A percentile compares a stretch with the other conserved stretches of the same genome.
phyloP scores from a whole-genome alignment of 805 yeast species.

The Kazachstania martiniae region DNA sequence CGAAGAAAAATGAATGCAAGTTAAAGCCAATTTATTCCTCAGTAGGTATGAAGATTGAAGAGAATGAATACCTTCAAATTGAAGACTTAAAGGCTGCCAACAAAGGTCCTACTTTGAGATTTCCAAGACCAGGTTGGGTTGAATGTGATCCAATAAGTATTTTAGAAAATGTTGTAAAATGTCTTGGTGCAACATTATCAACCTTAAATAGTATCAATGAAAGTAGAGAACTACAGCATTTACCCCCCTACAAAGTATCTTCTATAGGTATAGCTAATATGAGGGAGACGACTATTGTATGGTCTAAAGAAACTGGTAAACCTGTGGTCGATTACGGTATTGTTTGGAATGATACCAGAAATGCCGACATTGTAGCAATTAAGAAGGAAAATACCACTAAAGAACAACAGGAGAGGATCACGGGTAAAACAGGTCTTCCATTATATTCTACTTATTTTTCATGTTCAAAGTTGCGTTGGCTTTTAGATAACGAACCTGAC shows the following conservation, averaged over 20 bases:
- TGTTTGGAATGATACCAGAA: slow-evolving; percentile 94
- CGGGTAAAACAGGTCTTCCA: slow-evolving; percentile 71
- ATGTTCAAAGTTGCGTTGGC: slow-evolving; percentile 83
- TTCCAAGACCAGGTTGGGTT: slow-evolving; percentile 86
- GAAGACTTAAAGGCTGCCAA: slow-evolving; percentile 38
- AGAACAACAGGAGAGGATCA: slow-evolving; percentile 46
- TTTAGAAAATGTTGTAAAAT: slow-evolving; percentile 59
- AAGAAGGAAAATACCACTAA: slow-evolving; percentile 43
- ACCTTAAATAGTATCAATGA: slow-evolving; percentile 47
- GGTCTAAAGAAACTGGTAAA: slow-evolving; percentile 75
- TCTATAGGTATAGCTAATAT: slow-evolving; percentile 88
- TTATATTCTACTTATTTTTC: slow-evolving; percentile 78
- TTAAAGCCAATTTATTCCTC: slow-evolving; percentile 49
- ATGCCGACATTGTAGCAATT: slow-evolving; percentile 56
- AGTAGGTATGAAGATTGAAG: slow-evolving; percentile 62
- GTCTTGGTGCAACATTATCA: slow-evolving; percentile 57
- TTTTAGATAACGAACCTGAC: slow-evolving; percentile 63
- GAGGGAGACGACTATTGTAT: slow-evolving; percentile 87
- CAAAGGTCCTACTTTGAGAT: slow-evolving; percentile 58
- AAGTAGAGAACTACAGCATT: slow-evolving; percentile 32
- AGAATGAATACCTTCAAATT: slow-evolving; percentile 47
- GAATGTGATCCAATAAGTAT: slow-evolving; percentile 85
- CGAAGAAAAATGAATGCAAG: slow-evolving; percentile 5
- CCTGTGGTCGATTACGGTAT: slow-evolving; percentile 77
- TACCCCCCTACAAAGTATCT: slow-evolving; percentile 49